Percentiles rank a stretch among this genome's conserved stretches.
These are phyloP conservation scores for Cicer chorassanicum DNA, from an alignment of 306 rosid genomes.

Conservation along the genomic window DNA sequence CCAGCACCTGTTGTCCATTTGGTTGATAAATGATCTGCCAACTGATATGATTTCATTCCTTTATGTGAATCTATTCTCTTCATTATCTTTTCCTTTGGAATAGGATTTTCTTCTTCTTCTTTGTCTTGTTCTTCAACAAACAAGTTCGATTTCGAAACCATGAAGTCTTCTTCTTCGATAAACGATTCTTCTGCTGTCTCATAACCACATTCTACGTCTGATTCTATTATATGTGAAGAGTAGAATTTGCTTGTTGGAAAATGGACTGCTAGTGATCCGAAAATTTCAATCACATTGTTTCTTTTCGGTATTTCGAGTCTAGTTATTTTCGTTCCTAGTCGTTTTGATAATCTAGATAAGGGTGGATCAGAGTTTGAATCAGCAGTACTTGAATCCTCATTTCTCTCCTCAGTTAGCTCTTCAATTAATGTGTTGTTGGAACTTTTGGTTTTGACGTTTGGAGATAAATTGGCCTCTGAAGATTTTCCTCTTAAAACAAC, in stretches of 20 bases:
- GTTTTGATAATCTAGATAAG: constrained; percentile 56
- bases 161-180: constrained; percentile 71
- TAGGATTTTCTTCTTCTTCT: constrained; percentile 50
- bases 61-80: constrained; percentile 73
- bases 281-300: constrained; percentile 35
- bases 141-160: constrained; percentile 71
- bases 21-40: constrained; percentile 64
- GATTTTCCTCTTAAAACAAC: constrained; percentile 35
- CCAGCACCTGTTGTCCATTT: constrained; percentile 89
- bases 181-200: constrained; percentile 87
- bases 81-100: constrained; percentile 69
- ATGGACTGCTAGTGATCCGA: constrained; percentile 39
- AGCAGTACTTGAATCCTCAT: constrained; percentile 43
- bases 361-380: constrained; percentile 41
- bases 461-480: constrained; percentile 37
- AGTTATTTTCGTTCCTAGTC: constrained; percentile 56
- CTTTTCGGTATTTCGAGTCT: constrained; percentile 67
- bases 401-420: constrained; percentile 41
- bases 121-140: constrained; percentile 57
- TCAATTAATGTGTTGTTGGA: constrained; percentile 32
- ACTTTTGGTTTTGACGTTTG: constrained; percentile 32
- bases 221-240: constrained; percentile 17
- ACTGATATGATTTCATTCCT: constrained; percentile 73
- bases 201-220: constrained; percentile 58
- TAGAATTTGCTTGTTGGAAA: constrained; percentile 33